Evolutionary conservation across 176 grass and related monocot genomes (phyloP), one percentile per base, ranked within the genome.

Genomic region (Tillandsia leiboldiana): DNA sequence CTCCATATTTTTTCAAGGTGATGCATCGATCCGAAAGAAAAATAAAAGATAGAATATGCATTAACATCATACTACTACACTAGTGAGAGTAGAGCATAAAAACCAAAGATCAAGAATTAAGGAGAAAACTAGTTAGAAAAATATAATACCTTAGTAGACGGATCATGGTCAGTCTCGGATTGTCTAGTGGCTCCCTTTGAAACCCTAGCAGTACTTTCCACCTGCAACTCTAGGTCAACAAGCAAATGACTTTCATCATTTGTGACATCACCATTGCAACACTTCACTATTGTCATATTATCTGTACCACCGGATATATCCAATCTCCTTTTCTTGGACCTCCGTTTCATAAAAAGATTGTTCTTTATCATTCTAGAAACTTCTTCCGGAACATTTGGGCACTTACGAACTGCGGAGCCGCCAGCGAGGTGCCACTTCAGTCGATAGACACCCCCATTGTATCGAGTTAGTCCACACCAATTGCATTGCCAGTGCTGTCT

Each of bases 381-480:
- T 26, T 71, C 69, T 9, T 33, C 24, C 10, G 69, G 69, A 71
- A 57, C 69, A 4, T 33, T 57, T 10, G 20, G 69, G 20, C 69
- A 71, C 11, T 71, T 71, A 26, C 10, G 27, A 56, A 71, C 69
- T 9, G 53, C 5, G 47, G 5, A 56, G 56, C 24, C 20, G 17
- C 51, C 51, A 28, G 69, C 69, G 56, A 71, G 50, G 18, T 71
- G 51, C 9, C 56, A 27, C 24, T 71, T 71, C n/a, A 71, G 69
- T 26, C 69, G 53, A 71, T 51, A 54, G 15, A 71, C 69, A 17
- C 69, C 69, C 53, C 69, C 69, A 27, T 26, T 27, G 56, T 56
- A 48, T 71, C 69, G 28, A 14, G n/a, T 54, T 28, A 57, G 33
- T 23, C 69, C 69, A 71, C 69, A 71, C 69, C 69, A 71, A 28